Percentiles rank a stretch among this genome's conserved stretches.
Evolutionary conservation across 805 yeast species (phyloP).

Genomic region (Starmerella riodocensis): DNA sequence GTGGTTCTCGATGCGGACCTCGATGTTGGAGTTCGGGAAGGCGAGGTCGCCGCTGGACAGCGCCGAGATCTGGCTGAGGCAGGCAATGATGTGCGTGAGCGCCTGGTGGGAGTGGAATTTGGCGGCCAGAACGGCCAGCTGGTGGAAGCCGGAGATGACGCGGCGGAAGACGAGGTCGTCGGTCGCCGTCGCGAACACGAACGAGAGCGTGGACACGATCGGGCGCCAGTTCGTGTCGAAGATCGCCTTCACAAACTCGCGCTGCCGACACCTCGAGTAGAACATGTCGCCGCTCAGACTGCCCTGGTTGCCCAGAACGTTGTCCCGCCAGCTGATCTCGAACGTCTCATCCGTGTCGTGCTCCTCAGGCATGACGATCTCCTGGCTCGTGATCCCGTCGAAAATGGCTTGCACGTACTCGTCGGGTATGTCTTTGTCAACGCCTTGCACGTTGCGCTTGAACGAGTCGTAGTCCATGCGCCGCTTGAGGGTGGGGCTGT

Average conservation of each 20-base stretch:
- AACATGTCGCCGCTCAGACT: slow-evolving; percentile 18
- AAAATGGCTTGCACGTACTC: slow-evolving; percentile 79
- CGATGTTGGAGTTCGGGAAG: slow-evolving; percentile 23
- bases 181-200: slow-evolving; percentile 72
- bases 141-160: slow-evolving; percentile 78
- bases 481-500: slow-evolving; percentile 80
- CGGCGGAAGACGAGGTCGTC: slow-evolving; percentile 83
- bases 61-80: slow-evolving; percentile 56
- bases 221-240: slow-evolving; percentile 52
- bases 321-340: slow-evolving; percentile 48
- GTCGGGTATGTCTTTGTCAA: slow-evolving; percentile 66
- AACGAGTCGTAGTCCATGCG: slow-evolving; percentile 85
- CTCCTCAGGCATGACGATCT: slow-evolving; percentile 95
- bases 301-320: slow-evolving; percentile 22
- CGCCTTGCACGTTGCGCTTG: slow-evolving; percentile 65
- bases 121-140: slow-evolving; percentile 64
- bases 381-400: slow-evolving; percentile 65
- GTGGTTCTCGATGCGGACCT: slow-evolving; percentile 35
- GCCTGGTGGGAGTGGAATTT: slow-evolving; percentile 43
- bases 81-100: slow-evolving; percentile 53
- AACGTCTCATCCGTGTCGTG: slow-evolving; percentile 88
- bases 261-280: slow-evolving; percentile 9
- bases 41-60: slow-evolving; percentile 36
- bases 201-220: slow-evolving; percentile 58
- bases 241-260: slow-evolving; percentile 55